Base-by-base conservation (phyloP, 2,329 filamentous ascomycete genomes). In the Aspergillus sergii region DNA sequence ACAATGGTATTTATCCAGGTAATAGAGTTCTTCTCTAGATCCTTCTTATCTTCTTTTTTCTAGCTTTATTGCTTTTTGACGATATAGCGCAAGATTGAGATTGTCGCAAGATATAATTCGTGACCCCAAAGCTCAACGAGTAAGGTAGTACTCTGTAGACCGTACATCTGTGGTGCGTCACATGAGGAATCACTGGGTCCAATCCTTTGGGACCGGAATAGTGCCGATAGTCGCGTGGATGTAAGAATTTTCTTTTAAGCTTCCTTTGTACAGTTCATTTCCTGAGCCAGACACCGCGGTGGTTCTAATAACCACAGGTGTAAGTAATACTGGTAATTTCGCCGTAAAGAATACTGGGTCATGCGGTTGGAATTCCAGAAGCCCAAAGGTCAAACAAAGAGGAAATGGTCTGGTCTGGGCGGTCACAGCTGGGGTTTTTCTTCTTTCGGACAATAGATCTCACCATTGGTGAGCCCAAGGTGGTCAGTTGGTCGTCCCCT, bases 381-480 rank as follows among this genome's bases (percentile, higher is more conserved):
- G 26, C 11, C 26, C 23, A 21, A 58, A n/a, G 7, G 46, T 32
- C 8, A 50, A 50, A 30, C n/a, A 58, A 58, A 50, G 57, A 50
- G 23, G 2, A 23, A 46, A 46, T 6, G 39, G 26, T n/a, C 26
- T 2, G 7, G 16, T 32, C 60, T 54, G 60, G 60, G 60, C 60
- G 60, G 60, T 62, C 60, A 62, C 51, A 21, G 34, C 19, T n/a
- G 21, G 28, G 19, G 21, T 19, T 56, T 43, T 41, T 32, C 26
- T 12, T 21, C 23, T n/a, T 41, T 45, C 36, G 16, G 55, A 57
- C 39, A 19, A 57, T 45, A 30, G 34, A 30, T 45, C 34, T 45
- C 23, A 57, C 36, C 16, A 28, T 45, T 57, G 36, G 48, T 51
- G 28, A 32, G 48, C 6, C 48, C 48, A 41, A 34, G 28, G 48